Percentiles rank a stretch among this genome's conserved stretches.
Evolutionary conservation across 1,284 basidiomycete species (phyloP).

Genomic region (Bjerkandera adusta): DNA sequence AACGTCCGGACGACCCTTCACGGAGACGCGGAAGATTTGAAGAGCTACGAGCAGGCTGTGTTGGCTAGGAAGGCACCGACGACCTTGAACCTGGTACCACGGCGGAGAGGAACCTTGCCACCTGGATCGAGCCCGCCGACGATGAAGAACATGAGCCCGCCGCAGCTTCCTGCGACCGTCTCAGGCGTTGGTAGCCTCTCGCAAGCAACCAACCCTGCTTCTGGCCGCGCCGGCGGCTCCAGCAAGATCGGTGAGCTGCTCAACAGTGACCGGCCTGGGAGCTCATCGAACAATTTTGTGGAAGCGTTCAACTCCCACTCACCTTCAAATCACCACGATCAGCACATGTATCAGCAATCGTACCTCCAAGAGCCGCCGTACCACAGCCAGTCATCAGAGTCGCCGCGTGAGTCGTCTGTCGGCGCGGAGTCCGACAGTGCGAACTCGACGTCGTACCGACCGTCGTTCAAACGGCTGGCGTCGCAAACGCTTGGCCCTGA

Average conservation of each 20-base stretch:
- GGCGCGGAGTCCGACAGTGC: slow-evolving; percentile 26
- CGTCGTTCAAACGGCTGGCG: slow-evolving; percentile 68
- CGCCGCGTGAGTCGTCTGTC: slow-evolving; percentile 26
- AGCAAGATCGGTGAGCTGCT: slow-evolving; percentile 25
- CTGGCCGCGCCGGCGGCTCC: slow-evolving; percentile 1
- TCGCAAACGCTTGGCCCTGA: slow-evolving; percentile 66
- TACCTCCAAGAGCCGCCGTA: slow-evolving; percentile 20
- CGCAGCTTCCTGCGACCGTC: slow-evolving; percentile 19
- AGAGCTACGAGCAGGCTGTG: slow-evolving; percentile 72
- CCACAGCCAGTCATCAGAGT: slow-evolving; percentile 26
- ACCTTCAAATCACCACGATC: slow-evolving; percentile 5
- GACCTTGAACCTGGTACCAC: slow-evolving; percentile 42
- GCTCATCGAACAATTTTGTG: slow-evolving; percentile 34
- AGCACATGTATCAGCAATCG: slow-evolving; percentile 21
- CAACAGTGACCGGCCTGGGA: slow-evolving; percentile 33
- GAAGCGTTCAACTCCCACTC: slow-evolving; percentile 31
- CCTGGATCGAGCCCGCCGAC: slow-evolving; percentile 8
- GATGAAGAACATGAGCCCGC: slow-evolving; percentile 24
- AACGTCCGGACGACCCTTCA: slow-evolving; percentile 38
- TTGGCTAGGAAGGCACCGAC: slow-evolving; percentile 64
- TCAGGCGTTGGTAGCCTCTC: slow-evolving; percentile 7
- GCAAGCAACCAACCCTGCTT: slow-evolving; percentile 9
- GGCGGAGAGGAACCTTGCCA: slow-evolving; percentile 29
- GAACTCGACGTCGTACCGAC: slow-evolving; percentile 36
- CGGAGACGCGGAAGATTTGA: slow-evolving; percentile 53